phyloP scores from a whole-genome alignment of 148 eudicot genomes.

The Pharnaceum exiguum region DNA sequence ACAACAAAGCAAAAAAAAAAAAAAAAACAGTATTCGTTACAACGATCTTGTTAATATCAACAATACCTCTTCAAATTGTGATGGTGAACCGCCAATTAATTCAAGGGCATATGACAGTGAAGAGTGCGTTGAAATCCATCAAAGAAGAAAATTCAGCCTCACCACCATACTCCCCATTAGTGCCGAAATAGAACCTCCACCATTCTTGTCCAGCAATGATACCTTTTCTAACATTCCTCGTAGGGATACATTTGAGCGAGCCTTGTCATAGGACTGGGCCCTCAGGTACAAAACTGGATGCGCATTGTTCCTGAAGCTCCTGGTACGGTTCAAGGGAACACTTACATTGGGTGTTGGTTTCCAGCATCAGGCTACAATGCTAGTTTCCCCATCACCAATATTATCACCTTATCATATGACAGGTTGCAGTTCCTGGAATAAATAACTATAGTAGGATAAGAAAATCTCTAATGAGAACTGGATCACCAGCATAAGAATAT shows the following conservation, averaged over 20 bases:
- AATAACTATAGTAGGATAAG: too few relatives aligned
- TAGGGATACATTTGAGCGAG: conserved; percentile 39
- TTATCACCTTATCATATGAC: conserved; percentile 70
- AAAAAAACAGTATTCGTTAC: too few relatives aligned
- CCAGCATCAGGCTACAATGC: conserved; percentile 59
- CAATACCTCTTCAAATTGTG: conserved; percentile 43
- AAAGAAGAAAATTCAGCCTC: conserved; percentile 76
- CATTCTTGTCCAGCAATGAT: conserved; percentile 53
- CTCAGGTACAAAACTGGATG: conserved; percentile 64
- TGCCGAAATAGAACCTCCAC: conserved; percentile 54
- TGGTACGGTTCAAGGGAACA: conserved; percentile 63
- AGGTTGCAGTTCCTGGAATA: too few relatives aligned
- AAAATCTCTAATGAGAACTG: too few relatives aligned
- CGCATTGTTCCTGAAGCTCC: conserved; percentile 60
- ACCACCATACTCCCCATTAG: conserved; percentile 78
- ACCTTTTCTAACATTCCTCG: conserved; percentile 45
- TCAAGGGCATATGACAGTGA: conserved; percentile 50
- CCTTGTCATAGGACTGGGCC: conserved; percentile 57
- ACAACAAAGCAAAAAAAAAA: background rate
- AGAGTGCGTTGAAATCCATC: conserved; percentile 72
- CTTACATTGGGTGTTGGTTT: conserved; percentile 37
- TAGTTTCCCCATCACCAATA: conserved; percentile 76
- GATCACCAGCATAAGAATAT: too few relatives aligned
- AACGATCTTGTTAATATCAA: background rate
- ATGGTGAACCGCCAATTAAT: conserved; percentile 40